These are phyloP conservation scores for Hyaloperonospora arabidopsidis DNA, from an alignment of 352 stramenopile genomes.

Conservation along the genomic window DNA sequence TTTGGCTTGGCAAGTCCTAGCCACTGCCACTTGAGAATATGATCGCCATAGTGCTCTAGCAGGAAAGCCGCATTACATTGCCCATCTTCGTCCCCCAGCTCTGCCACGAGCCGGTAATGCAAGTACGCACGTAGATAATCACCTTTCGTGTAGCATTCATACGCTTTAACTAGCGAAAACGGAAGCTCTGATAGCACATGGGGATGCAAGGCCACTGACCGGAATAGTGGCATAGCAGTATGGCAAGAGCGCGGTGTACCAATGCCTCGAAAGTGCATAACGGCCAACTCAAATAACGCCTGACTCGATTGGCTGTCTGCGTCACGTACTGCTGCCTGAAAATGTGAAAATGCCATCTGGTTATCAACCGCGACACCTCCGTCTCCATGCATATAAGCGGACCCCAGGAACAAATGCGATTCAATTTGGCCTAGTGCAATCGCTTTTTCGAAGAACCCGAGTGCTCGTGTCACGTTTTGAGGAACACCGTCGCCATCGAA, in stretches of 20 bases:
- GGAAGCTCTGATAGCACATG: constrained; percentile 39
- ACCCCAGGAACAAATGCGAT: constrained; percentile 62
- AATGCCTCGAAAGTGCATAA: constrained; percentile 64
- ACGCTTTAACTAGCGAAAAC: constrained; percentile 62
- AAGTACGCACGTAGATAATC: constrained; percentile 63
- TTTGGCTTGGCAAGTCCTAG: constrained; percentile 12
- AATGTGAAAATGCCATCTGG: constrained; percentile 50
- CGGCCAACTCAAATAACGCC: constrained; percentile 58
- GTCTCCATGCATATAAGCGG: constrained; percentile 53
- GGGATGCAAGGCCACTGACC: constrained; percentile 49
- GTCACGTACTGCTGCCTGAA: constrained; percentile 40
- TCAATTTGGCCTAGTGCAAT: constrained; percentile 51
- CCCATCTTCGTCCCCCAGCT: constrained; percentile 59
- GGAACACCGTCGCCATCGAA: constrained; percentile 42
- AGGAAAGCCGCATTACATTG: constrained; percentile 66
- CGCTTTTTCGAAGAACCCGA: constrained; percentile 54
- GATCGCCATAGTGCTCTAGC: constrained; percentile 47
- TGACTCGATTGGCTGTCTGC: constrained; percentile 40
- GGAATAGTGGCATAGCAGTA: constrained; percentile 47
- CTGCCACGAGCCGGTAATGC: constrained; percentile 52
- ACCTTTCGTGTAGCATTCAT: constrained; percentile 51
- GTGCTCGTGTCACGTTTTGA: constrained; percentile 51
- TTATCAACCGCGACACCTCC: constrained; percentile 46
- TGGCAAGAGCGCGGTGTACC: constrained; percentile 43
- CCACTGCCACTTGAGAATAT: constrained; percentile 32